Evolutionary conservation across 257 asterid genomes (phyloP).

Genomic region (Solanum paucissectum): DNA sequence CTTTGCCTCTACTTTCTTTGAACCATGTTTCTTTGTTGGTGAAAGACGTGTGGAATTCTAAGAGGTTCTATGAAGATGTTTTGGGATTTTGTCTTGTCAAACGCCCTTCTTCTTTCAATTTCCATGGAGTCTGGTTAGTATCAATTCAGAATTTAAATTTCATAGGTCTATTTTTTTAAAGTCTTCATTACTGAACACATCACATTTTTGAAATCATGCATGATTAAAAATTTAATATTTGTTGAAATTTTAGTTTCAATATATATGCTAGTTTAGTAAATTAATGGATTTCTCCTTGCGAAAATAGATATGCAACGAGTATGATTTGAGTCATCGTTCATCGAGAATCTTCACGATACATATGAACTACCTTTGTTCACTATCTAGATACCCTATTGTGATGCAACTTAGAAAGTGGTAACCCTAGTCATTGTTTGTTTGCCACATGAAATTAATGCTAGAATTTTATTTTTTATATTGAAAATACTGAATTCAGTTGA

Average conservation of each 20-base stretch:
- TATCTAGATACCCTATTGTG: no score
- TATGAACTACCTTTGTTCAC: no score
- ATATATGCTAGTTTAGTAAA: no score
- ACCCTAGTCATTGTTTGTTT: no score
- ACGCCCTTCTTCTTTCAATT: slow-evolving; percentile 23
- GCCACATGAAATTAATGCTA: no score
- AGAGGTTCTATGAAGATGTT: slow-evolving; percentile 22
- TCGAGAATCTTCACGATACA: no score
- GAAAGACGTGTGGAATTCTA: slow-evolving; percentile 8
- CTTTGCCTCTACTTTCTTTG: slow-evolving; percentile 22
- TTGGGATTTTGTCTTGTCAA: slow-evolving; percentile 21
- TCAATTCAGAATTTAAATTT: neutral
- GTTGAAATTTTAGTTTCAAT: no score
- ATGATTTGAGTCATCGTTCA: no score
- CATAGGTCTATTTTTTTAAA: neutral
- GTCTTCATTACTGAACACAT: neutral
- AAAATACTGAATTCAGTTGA: neutral
- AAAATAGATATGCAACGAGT: no score
- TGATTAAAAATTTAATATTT: neutral
- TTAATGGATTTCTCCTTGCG: no score
- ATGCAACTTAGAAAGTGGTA: no score
- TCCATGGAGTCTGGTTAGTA: slow-evolving; percentile 22
- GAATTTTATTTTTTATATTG: neutral
- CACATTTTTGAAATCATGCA: neutral
- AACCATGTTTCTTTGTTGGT: slow-evolving; percentile 28